Conservation (phyloP, 2,329 filamentous ascomycete genomes). For the Hymenoscyphus salicellus region DNA sequence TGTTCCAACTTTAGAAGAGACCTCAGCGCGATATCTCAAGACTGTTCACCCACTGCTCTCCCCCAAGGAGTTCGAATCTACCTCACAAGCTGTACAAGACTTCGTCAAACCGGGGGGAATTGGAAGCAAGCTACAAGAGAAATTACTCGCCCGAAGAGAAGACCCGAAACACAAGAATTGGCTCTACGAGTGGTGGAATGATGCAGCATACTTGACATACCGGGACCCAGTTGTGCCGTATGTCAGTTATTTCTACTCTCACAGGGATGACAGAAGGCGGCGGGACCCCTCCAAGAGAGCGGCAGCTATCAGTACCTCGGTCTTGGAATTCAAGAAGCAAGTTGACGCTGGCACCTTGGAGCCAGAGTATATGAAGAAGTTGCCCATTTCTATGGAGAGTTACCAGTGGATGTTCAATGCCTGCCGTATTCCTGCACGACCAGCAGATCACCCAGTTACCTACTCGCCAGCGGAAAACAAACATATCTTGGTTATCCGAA, state of each 20-base stretch:
- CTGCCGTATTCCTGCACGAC: slow-evolving; percentile 77
- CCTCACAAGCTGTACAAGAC: slow-evolving; percentile 79
- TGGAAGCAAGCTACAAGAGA: slow-evolving; percentile 82
- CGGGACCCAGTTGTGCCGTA: slow-evolving; percentile 96
- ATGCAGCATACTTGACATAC: slow-evolving; percentile 86
- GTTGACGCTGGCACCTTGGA: slow-evolving; percentile 81
- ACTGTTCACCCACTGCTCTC: slow-evolving; percentile 72
- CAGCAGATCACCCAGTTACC: slow-evolving; percentile 80
- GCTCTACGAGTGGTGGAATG: slow-evolving; percentile 98
- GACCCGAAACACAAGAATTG: slow-evolving; percentile 86
- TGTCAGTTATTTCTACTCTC: slow-evolving; percentile 99
- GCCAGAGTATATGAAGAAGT: slow-evolving; percentile 97
- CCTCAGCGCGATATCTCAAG: slow-evolving; percentile 75
- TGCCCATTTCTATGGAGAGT: slow-evolving; percentile 96
- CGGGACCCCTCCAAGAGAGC: slow-evolving; percentile 89
- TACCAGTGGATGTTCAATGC: slow-evolving; percentile 99
- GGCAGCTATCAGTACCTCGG: slow-evolving; percentile 80
- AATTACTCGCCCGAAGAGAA: slow-evolving; percentile 74
- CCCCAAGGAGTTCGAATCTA: slow-evolving; percentile 64
- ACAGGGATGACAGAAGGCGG: slow-evolving; percentile 85
- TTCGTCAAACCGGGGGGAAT: slow-evolving; percentile 85
- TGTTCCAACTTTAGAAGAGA: slow-evolving; percentile 80
- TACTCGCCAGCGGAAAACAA: slow-evolving; percentile 72
- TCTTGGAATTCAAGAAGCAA: slow-evolving; percentile 89
- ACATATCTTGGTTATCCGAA: slow-evolving; percentile 85